Base-by-base conservation (phyloP, 305 asterid genomes). In the Fraxinus floribunda region DNA sequence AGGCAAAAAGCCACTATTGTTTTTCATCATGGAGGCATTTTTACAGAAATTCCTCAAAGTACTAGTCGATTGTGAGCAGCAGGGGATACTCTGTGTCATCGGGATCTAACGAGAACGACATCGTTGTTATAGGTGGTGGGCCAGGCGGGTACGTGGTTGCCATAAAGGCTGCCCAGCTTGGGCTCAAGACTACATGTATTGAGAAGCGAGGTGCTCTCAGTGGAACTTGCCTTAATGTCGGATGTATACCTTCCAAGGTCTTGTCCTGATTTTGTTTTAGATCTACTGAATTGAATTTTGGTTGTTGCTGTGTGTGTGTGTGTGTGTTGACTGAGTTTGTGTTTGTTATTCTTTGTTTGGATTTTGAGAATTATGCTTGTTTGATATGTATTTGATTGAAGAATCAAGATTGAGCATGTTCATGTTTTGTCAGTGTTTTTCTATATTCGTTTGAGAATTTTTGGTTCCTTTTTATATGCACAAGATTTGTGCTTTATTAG, bases 231-330 rank as follows among this genome's bases (percentile, higher is more conserved):
- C 91, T 90, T 24, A 90, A 90, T 85, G 90, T 90, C 22, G 93
- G 93, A 0, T 90, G 93, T 83, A 90, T 90, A 68, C 91, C 93
- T 38, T 90, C 93, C 20, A 90, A 89, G 91, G 91, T 86, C 16
- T 22, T 66, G 72, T 39, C 26, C 39, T 0, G 30, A 75, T 79
- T 57, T n/a, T 62, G 30, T 20, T 22, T 20, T 62, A 62, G 71
- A 62, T 62, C 32, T 2, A 62, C 16, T 62, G 32, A 18, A 62
- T 62, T 62, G 26, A 55, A 55, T 55, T 62, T 62, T 2, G 64
- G 3, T 81, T 41, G 66, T 20, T 22, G 32, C 7, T n/a, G 26
- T n/a, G 66, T 16, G 16, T 15, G 39, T 0, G 46, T 8, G 15
- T 9, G 49, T 9, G 3, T 9, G 3, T 41, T 13, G 20, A 15